Percentiles rank a stretch among this genome's conserved stretches.
Conservation (phyloP, 1,284 basidiomycete species). For the Ceratobasidium sp. region DNA sequence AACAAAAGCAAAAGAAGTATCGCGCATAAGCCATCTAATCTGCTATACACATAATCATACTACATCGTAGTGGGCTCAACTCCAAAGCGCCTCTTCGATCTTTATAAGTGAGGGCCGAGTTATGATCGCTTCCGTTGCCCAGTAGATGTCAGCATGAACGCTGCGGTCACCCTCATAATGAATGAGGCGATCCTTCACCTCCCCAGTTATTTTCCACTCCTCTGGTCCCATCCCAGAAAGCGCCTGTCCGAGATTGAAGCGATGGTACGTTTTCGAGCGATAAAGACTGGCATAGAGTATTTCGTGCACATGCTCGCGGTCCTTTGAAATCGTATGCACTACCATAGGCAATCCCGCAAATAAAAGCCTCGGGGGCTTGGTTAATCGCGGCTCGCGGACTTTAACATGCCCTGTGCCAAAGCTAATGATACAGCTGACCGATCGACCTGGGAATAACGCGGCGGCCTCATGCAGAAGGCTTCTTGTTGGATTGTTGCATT, state of each 20-base stretch:
- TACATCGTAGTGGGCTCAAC: too few relatives aligned
- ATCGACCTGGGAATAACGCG: not conserved
- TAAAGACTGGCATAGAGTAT: not conserved
- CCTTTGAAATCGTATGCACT: not conserved
- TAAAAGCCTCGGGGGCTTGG: not conserved
- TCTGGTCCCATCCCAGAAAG: not conserved
- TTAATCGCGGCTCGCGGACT: not conserved
- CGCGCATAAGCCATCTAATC: too few relatives aligned
- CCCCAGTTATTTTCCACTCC: not conserved
- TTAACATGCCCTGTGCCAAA: not conserved
- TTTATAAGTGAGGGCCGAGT: too few relatives aligned
- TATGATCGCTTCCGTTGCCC: too few relatives aligned
- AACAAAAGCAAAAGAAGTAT: too few relatives aligned
- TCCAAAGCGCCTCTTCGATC: too few relatives aligned
- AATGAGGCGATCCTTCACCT: too few relatives aligned
- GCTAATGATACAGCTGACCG: not conserved
- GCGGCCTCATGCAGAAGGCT: not conserved
- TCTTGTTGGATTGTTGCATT: not conserved
- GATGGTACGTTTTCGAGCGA: not conserved
- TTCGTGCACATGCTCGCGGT: not conserved
- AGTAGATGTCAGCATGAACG: too few relatives aligned
- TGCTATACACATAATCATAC: too few relatives aligned
- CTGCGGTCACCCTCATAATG: too few relatives aligned
- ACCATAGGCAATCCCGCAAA: not conserved
- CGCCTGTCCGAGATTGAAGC: constrained; percentile 21